These are phyloP conservation scores for Starmerella floris DNA, from an alignment of 805 yeast species.

Conservation along the genomic window DNA sequence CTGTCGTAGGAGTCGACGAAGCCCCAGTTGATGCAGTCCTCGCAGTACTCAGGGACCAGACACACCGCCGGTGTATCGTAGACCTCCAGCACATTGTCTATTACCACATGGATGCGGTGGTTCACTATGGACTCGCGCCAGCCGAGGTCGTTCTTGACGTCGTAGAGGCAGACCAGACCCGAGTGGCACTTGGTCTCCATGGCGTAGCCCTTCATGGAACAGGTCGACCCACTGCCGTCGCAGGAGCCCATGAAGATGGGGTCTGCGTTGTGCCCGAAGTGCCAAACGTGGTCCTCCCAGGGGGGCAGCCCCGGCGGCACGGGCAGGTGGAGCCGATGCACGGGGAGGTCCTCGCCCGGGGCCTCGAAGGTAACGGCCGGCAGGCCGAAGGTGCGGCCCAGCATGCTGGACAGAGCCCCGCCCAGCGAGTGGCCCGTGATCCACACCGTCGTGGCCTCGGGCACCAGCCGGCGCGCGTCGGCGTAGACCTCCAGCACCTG, in stretches of 20 bases:
- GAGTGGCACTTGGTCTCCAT: constrained; percentile 94
- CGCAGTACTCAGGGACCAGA: constrained; percentile 52
- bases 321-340: constrained; percentile 75
- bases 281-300: constrained; percentile 77
- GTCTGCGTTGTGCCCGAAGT: constrained; percentile 92
- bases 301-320: constrained; percentile 79
- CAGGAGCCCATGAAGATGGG: constrained; percentile 96
- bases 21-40: constrained; percentile 84
- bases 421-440: constrained; percentile 92
- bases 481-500: constrained; percentile 66
- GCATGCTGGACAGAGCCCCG: constrained; percentile 65
- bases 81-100: constrained; percentile 57
- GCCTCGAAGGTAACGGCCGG: constrained; percentile 89
- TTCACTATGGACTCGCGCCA: constrained; percentile 82
- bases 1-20: constrained; percentile 32
- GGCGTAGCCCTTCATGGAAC: constrained; percentile 89
- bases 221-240: constrained; percentile 79
- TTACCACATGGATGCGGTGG: constrained; percentile 82
- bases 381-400: constrained; percentile 79
- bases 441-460: constrained; percentile 60
- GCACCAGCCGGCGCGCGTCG: constrained; percentile 54
- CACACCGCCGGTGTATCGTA: constrained; percentile 74
- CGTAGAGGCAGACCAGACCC: constrained; percentile 77
- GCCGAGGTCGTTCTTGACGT: constrained; percentile 75
- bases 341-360: constrained; percentile 80